Conservation (phyloP, 805 yeast genomes). For the Wickerhamomyces mucosus region DNA sequence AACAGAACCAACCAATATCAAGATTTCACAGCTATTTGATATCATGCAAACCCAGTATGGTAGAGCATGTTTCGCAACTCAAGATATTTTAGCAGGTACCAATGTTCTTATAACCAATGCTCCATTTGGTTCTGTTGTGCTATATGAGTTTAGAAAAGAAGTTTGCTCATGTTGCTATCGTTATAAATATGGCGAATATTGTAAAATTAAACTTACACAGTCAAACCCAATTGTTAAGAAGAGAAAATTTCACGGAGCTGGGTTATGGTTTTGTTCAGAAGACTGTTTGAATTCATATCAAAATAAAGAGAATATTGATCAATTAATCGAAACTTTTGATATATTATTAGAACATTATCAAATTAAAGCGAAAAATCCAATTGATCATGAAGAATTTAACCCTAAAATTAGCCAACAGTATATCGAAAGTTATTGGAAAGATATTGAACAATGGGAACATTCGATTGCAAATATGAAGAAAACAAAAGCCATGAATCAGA, state of each 20-base stretch:
- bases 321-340: slow-evolving; percentile 29
- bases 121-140: slow-evolving; percentile 40
- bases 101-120: slow-evolving; percentile 27
- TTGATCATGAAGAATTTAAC: slow-evolving; percentile 3
- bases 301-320: slow-evolving; percentile 24
- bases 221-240: neutral
- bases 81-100: slow-evolving; percentile 31
- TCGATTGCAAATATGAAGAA: slow-evolving; percentile 23
- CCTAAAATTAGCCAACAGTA: slow-evolving; percentile 11
- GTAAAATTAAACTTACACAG: slow-evolving; percentile 29
- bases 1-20: slow-evolving; percentile 9
- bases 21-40: slow-evolving; percentile 24
- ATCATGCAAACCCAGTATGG: slow-evolving; percentile 38
- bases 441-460: slow-evolving; percentile 29
- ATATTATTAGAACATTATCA: slow-evolving; percentile 13
- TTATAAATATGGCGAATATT: slow-evolving; percentile 37
- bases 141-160: slow-evolving; percentile 49
- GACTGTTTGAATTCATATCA: slow-evolving; percentile 31
- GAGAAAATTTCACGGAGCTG: slow-evolving; percentile 26
- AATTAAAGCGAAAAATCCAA: slow-evolving; percentile 21
- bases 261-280: slow-evolving; percentile 46
- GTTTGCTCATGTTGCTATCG: slow-evolving; percentile 47
- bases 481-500: slow-evolving; percentile 24
- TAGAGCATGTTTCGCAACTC: slow-evolving; percentile 49
- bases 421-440: slow-evolving; percentile 28